These are phyloP conservation scores for Xylariaceae sp. DNA, from an alignment of 2,329 filamentous ascomycete genomes.

Conservation along the genomic window DNA sequence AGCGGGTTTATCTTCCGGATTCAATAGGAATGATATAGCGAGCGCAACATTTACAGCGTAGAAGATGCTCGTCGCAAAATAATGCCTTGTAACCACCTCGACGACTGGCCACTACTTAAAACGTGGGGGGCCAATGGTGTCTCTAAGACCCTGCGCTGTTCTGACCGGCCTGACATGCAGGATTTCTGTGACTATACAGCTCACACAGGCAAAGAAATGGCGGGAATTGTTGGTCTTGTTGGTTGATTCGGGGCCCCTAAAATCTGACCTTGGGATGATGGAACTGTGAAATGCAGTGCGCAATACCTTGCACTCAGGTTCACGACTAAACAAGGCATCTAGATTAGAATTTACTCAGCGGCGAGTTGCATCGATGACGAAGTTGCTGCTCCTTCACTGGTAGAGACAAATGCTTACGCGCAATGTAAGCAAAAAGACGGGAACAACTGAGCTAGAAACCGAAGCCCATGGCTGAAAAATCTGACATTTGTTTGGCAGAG, in stretches of 20 bases:
- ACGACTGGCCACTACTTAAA: not conserved
- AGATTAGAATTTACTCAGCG: not conserved
- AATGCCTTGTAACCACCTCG: not conserved
- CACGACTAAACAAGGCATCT: not conserved
- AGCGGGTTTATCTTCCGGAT: not conserved
- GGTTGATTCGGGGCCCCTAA: not conserved
- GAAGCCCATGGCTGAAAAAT: constrained; percentile 14
- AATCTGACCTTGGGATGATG: not conserved
- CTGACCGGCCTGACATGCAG: not conserved
- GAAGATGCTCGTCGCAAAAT: not conserved
- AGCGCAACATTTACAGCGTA: not conserved
- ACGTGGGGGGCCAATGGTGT: not conserved
- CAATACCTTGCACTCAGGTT: not conserved
- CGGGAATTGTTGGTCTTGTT: not conserved
- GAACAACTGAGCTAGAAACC: constrained; percentile 10
- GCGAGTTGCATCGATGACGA: not conserved
- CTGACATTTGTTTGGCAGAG: constrained; percentile 17
- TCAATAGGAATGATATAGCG: not conserved
- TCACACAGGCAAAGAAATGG: not conserved
- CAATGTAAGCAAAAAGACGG: constrained; percentile 16
- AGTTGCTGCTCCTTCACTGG: constrained; percentile 1
- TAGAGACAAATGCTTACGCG: constrained; percentile 20
- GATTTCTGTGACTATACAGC: constrained; percentile 1
- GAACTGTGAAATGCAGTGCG: not conserved
- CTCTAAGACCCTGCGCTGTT: not conserved